Base-by-base conservation (phyloP, 345 rosid species). In the Pugionium dolabratum region DNA sequence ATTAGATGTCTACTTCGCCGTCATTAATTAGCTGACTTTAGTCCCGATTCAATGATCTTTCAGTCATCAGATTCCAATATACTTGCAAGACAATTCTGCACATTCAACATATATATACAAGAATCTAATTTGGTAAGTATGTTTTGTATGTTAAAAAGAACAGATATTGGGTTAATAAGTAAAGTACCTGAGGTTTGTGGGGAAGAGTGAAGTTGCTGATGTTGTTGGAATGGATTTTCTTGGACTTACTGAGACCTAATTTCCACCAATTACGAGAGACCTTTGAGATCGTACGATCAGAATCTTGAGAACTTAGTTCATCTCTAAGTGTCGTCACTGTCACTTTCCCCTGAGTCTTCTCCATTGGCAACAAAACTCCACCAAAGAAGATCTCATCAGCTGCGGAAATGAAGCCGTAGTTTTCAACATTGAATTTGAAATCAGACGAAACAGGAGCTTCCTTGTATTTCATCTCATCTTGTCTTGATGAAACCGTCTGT, bases 371-470 rank as follows among this genome's bases (percentile, higher is more conserved):
- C 77, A 88, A 54, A 81, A 57, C 72, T 6, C 97, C 96, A 78
- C 88, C 76, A 34, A 65, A 66, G 76, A 73, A 81, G 81, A 91
- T 84, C 72, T 88, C 84, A 78, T 91, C 88, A 68, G 85, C 96
- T 1, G 97, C 94, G 29, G 94, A 82, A 6, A 71, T 80, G 84
- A 88, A 84, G 70, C 70, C 57, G 61, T 71, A 64, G 64, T 80
- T 77, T 34, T 76, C 76, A 5, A 82, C 86, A 1, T 82, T 76
- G 79, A 91, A 91, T 51, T 84, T 86, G 65, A 91, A 91, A 72
- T 91, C 97, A 0, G 88, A 78, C 9, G 97, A 85, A 7, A 85
- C 94, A 3, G 97, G 96, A 30, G 90, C 96, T 76, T 91, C 97
- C 51, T 80, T 88, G 54, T 88, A 86, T 46, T 69, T 82, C 50